phyloP scores from a whole-genome alignment of 2,329 filamentous ascomycete genomes.

The Nannizziopsis arthrosporioides region DNA sequence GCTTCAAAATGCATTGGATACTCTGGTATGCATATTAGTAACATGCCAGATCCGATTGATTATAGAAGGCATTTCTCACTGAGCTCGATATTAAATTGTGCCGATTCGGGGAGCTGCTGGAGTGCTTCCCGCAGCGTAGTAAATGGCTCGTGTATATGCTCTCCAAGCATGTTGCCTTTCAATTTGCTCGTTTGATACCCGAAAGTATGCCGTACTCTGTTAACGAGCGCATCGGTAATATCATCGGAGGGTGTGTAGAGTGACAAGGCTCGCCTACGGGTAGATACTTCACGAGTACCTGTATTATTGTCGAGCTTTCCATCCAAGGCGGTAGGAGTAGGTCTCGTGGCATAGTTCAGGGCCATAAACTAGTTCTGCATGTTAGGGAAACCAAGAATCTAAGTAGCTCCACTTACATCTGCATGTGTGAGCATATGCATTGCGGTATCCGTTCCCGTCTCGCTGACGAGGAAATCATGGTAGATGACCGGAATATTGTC shows the following conservation, averaged over 20 bases:
- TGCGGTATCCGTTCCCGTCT: constrained; percentile 32
- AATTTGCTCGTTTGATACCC: constrained; percentile 30
- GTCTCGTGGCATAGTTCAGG: too few relatives aligned
- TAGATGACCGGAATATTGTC: constrained; percentile 32
- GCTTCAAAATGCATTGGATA: constrained; percentile 34
- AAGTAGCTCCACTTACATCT: constrained; percentile 24
- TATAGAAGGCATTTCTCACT: constrained; percentile 22
- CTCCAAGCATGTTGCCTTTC: constrained; percentile 31
- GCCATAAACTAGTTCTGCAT: too few relatives aligned
- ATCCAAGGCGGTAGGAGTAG: too few relatives aligned
- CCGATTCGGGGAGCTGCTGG: constrained; percentile 22
- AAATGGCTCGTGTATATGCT: constrained; percentile 30
- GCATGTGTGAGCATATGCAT: constrained; percentile 30
- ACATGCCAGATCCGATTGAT: too few relatives aligned
- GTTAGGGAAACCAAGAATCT: neutral
- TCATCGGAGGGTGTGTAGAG: too few relatives aligned
- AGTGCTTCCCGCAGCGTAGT: constrained; percentile 31
- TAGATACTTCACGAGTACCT: too few relatives aligned
- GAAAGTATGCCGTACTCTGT: constrained; percentile 21
- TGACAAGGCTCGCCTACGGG: too few relatives aligned
- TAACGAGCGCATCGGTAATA: too few relatives aligned
- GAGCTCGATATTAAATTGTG: constrained; percentile 34
- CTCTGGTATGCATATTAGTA: constrained; percentile 19
- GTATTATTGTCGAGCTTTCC: too few relatives aligned
- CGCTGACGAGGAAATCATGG: constrained; percentile 34